Conservation (phyloP, 108 stramenopile genomes). For the Nitzschia sp. region DNA sequence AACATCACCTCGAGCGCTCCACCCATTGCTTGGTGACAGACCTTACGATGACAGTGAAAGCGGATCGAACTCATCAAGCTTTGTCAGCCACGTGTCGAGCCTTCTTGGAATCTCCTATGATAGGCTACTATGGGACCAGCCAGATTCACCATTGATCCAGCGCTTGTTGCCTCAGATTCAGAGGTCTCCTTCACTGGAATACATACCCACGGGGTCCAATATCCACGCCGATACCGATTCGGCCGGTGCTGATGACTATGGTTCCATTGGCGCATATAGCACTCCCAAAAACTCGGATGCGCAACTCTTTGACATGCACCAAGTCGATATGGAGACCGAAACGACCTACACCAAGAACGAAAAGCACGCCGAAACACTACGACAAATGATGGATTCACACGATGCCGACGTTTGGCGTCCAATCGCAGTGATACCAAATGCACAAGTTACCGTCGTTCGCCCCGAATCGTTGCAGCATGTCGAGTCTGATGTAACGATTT, state of each 20-base stretch:
- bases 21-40: neutral
- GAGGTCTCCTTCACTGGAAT: constrained; percentile 40
- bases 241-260: constrained; percentile 15
- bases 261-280: constrained; percentile 20
- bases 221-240: neutral
- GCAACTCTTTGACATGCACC: neutral
- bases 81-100: constrained; percentile 41
- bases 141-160: constrained; percentile 13
- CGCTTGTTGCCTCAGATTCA: constrained; percentile 39
- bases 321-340: constrained; percentile 17
- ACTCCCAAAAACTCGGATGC: constrained; percentile 1
- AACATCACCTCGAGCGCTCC: constrained; percentile 4
- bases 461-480: constrained; percentile 10
- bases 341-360: constrained; percentile 7
- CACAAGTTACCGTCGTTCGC: constrained; percentile 7
- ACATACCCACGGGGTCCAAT: constrained; percentile 6
- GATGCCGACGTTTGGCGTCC: constrained; percentile 27
- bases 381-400: constrained; percentile 33
- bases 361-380: constrained; percentile 18
- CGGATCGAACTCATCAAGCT: constrained; percentile 42
- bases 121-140: constrained; percentile 36
- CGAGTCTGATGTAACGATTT: constrained; percentile 20
- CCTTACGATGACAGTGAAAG: constrained; percentile 10
- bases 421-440: neutral
- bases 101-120: constrained; percentile 44